Evolutionary conservation across 108 stramenopile genomes (phyloP), one percentile per base, ranked within the genome.

Genomic region (Skeletonema grethae): DNA sequence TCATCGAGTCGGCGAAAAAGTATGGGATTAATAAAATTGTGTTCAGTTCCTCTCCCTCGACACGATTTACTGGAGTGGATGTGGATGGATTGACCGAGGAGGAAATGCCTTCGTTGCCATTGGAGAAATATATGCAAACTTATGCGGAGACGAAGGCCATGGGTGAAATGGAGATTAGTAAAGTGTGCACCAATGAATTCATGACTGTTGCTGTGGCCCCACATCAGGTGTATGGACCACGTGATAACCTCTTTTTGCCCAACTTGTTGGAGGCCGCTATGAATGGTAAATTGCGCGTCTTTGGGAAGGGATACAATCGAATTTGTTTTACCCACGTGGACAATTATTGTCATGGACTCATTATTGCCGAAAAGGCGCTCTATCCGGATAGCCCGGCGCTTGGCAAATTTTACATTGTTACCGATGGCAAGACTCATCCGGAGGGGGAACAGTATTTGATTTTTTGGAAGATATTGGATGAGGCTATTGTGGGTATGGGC

Each of bases 81-180:
- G 90, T 98, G 46, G 91, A 91, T 48, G 93, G 91, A 0, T 67
- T 86, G 11, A 76, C 69, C 29, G 96, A 97, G 82, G 92, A 95
- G 43, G 72, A 88, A 60, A 76, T 88, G 79, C 77, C 77, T 1
- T 76, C 88, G 32, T 61, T 90, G 69, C 87, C 84, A 0, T 73
- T 92, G 32, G 62, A 84, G 0, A 81, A 65, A 41, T 98, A 90
- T 70, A 75, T 91, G 46, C 93, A 95, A 57, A 69, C 85, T 35
- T 99, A 99, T 69, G 98, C 98, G 7, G 97, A 96, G 85, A 97
- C 96, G 50, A 99, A 99, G 83, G 98, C 97, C 34, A 73, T 84
- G 78, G 98, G 86, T 4, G 98, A 99, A 85, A 69, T 79, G 53
- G 93, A 86, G 7, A 82, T 96, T 0, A 32, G 70, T 8, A 82